Base-by-base conservation (phyloP, 495 filamentous ascomycete genomes). In the Aspergillus haitiensis region DNA sequence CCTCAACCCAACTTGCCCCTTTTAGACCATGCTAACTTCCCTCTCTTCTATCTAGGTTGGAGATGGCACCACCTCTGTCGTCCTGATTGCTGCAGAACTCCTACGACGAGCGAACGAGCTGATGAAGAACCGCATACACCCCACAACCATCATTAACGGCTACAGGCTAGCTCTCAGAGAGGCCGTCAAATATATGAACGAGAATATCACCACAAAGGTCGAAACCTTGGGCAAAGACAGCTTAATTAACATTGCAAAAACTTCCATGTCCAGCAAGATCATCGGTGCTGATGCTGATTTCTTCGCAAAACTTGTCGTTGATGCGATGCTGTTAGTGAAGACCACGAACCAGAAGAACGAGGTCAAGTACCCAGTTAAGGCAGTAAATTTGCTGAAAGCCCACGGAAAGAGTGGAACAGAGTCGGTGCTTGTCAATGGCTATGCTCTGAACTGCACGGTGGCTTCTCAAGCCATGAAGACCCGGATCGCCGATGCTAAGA, bases 61-160 rank as follows among this genome's bases (percentile, higher is more conserved):
- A 62, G 94, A 99, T 81, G 94, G 94, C 64, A 99, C 94, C 45
- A 99, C 94, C 40, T 96, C 93, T 34, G 95, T 99, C 46, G 94
- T 99, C 46, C 82, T 99, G 51, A 96, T 99, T 73, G 94, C 94
- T 52, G 88, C 95, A 60, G 94, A 99, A 79, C 90, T 99, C 64
- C 82, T 99, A 64, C 84, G 88, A 69, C 85, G 94, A 78, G 94
- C 85, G 40, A 99, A 98, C 81, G 94, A 99, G 77, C 84, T 99
- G 62, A 92, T 98, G 88, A 96, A 94, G 82, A 98, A 97, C 84
- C 90, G 92, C 72, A 98, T 99, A 85, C 94, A 99, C 77, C 95
- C 94, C 53, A 99, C 94, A 27, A 99, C 94, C 54, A 98, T 98
- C 76, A 99, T 99, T 73, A 98, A 90, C 62, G 94, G 94, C 67